These are phyloP conservation scores for Calamus simplicifolius DNA, from an alignment of 176 grass and related monocot species.

Conservation along the genomic window DNA sequence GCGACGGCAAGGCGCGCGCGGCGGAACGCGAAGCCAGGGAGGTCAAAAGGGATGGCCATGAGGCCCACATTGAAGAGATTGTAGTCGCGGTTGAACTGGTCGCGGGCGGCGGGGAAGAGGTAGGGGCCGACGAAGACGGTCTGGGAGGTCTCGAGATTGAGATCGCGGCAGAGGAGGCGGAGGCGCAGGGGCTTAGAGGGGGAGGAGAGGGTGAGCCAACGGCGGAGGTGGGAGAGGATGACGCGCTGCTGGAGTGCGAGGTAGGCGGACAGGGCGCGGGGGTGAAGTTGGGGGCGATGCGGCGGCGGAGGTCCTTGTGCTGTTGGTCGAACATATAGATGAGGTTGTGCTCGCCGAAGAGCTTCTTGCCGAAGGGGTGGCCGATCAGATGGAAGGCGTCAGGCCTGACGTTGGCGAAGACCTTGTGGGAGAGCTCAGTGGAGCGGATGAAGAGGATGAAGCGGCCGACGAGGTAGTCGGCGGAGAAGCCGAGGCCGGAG, in stretches of 20 bases:
- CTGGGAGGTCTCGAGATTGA: constrained; percentile 93
- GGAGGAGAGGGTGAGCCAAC: constrained; percentile 32
- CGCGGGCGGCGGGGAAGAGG: constrained; percentile 30
- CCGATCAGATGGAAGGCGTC: constrained; percentile 77
- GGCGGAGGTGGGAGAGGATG: constrained; percentile 40
- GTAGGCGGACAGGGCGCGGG: constrained; percentile 63
- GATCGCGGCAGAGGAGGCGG: constrained; percentile 65
- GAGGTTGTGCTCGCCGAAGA: constrained; percentile 89
- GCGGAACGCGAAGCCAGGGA: constrained; percentile 74
- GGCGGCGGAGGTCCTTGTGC: constrained; percentile 78
- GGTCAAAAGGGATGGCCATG: constrained; percentile 71
- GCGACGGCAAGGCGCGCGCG: constrained; percentile 49
- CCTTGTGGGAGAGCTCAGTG: constrained; percentile 57
- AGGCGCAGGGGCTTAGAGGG: constrained; percentile 19
- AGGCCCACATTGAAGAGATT: constrained; percentile 73
- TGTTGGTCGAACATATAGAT: constrained; percentile 85
- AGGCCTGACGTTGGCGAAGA: constrained; percentile 73
- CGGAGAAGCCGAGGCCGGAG: constrained; percentile 49
- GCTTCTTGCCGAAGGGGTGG: constrained; percentile 78
- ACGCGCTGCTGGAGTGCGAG: constrained; percentile 60
- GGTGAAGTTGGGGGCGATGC: constrained; percentile 77
- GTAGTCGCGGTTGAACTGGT: constrained; percentile 58
- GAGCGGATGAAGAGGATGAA: constrained; percentile 76
- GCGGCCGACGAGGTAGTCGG: constrained; percentile 50
- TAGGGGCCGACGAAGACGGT: constrained; percentile 76